Base-by-base conservation (phyloP, 2,329 filamentous ascomycete genomes). In the Xylaria sp. region DNA sequence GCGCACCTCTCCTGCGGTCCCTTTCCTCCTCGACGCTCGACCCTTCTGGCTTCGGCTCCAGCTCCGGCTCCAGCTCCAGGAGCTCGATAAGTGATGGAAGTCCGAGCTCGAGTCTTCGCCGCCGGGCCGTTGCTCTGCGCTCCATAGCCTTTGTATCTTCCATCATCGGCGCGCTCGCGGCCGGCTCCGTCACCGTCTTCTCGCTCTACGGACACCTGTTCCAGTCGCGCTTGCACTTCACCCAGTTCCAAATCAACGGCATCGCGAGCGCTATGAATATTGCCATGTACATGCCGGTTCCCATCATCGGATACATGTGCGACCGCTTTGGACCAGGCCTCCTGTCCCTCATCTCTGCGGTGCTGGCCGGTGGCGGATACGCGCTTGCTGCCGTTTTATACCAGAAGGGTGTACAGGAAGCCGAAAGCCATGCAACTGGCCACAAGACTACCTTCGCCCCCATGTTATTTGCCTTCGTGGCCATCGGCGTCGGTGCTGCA, bases 141-240 rank as follows among this genome's bases (percentile, higher is more conserved):
- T 71, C 80, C 72, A 65, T 86, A 54, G 85, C 88, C 64, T 89
- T 90, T 75, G 71, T 84, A 32, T 82, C 83, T 25, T 85, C 88
- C 32, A 84, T 90, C 35, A 71, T 88, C 18, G 84, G 85, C 18
- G 84, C 88, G 16, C 86, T 98, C 37, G 96, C 93, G 79, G 95
- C 94, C 35, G 96, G 95, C 70, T 97, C 93, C 76, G 93, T 98
- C 76, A 94, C 93, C 59, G 92, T 94, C 58, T 99, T 96, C 83
- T 97, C 94, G 42, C 89, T 99, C 37, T 99, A 98, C 79, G 96
- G 92, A 9, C 94, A 93, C 73, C 86, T 97, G 57, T 93, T 99
- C 82, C 93, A 97, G 79, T 91, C 91, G 64, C 90, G 91, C 53
- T 86, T 99, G 60, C 91, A 90, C 77, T 99, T 98, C 82, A 91